phyloP scores from a whole-genome alignment of 2,329 filamentous ascomycete genomes.

The Penicillium psychrosexuale region DNA sequence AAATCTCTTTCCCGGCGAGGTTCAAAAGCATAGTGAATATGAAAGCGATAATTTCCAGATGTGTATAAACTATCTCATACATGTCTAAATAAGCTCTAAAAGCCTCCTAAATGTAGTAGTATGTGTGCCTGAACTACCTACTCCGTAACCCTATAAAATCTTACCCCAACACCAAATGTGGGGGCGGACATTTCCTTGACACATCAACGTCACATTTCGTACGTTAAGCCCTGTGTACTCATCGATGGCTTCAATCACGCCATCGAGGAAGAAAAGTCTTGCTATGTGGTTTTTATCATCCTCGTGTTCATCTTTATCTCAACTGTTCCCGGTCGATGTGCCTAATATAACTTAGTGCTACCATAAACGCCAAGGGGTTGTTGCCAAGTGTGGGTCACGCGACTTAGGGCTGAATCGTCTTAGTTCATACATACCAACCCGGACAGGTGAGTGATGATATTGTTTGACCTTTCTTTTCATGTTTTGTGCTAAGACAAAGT shows the following conservation, averaged over 20 bases:
- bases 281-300: not conserved
- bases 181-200: not conserved
- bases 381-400: conserved; percentile 21
- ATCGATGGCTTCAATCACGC: conserved; percentile 26
- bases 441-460: conserved; percentile 9
- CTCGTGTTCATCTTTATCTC: not conserved
- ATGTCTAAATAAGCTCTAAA: not conserved
- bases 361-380: not conserved
- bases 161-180: not conserved
- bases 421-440: not conserved
- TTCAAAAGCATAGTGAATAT: conserved; percentile 23
- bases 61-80: not conserved
- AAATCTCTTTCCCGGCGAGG: not conserved
- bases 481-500: not conserved
- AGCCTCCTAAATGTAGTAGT: not conserved
- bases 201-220: not conserved
- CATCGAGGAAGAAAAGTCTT: conserved; percentile 17
- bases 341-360: not conserved
- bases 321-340: not conserved
- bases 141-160: not conserved
- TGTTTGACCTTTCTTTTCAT: not conserved
- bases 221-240: conserved; percentile 9
- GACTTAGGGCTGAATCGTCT: conserved; percentile 12
- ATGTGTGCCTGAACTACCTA: not conserved
- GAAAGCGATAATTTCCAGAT: conserved; percentile 4